Evolutionary conservation across 2,329 filamentous ascomycete species (phyloP).

Genomic region (Hypoxylon sp.): DNA sequence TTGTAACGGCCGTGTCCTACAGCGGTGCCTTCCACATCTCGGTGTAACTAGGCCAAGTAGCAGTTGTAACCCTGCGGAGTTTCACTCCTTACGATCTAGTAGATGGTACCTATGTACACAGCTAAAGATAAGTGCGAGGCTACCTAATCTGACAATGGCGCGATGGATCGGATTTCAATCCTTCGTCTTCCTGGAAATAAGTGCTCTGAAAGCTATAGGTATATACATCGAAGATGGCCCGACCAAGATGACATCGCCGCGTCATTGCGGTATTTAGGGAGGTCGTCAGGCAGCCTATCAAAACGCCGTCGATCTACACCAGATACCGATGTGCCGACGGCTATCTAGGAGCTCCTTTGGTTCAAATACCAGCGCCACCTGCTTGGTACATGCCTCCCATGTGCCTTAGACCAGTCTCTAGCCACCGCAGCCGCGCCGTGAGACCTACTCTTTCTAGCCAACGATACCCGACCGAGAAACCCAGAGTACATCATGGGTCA

Average conservation of each 20-base stretch:
- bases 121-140: background rate
- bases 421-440: background rate
- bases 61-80: slow-evolving; percentile 5
- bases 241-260: slow-evolving; percentile 21
- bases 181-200: slow-evolving; percentile 20
- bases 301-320: background rate
- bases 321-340: slow-evolving; percentile 11
- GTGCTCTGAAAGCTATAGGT: slow-evolving; percentile 3
- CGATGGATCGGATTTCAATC: slow-evolving; percentile 13
- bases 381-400: slow-evolving; percentile 1
- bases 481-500: slow-evolving; percentile 18
- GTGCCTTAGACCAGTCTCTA: slow-evolving; percentile 1
- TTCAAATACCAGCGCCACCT: slow-evolving; percentile 29
- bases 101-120: background rate
- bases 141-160: background rate
- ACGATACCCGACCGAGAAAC: background rate
- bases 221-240: slow-evolving; percentile 18
- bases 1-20: background rate
- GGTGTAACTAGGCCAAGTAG: slow-evolving; percentile 10
- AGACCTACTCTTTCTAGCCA: background rate
- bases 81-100: background rate
- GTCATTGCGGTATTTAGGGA: slow-evolving; percentile 32
- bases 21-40: slow-evolving; percentile 8
- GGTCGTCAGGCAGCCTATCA: slow-evolving; percentile 1
- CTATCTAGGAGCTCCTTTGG: slow-evolving; percentile 6